Evolutionary conservation across 768 basidiomycete species (phyloP).

Genomic region (Leccinum truebloodii): DNA sequence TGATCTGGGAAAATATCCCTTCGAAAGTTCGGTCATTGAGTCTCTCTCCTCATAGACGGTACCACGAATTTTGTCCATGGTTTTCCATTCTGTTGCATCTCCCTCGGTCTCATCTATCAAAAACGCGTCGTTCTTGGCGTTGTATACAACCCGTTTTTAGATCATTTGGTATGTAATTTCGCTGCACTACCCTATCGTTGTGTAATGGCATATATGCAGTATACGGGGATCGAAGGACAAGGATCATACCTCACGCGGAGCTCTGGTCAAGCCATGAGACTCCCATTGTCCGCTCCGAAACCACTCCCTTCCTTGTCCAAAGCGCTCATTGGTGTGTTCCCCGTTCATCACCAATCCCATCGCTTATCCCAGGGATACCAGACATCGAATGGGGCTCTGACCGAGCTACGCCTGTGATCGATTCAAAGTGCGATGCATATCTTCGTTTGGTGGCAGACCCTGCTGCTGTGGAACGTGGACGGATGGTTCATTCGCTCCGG

Average conservation of each 20-base stretch:
- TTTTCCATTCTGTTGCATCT: slow-evolving; percentile 87
- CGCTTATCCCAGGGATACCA: slow-evolving; percentile 18
- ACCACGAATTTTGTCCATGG: slow-evolving; percentile 87
- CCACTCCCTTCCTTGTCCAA: slow-evolving; percentile 70
- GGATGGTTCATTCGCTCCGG: slow-evolving; percentile 83
- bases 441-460: slow-evolving; percentile 73
- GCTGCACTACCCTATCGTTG: neutral
- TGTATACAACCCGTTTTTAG: slow-evolving; percentile 88
- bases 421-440: slow-evolving; percentile 67
- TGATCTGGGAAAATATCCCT: slow-evolving; percentile 28
- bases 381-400: slow-evolving; percentile 92
- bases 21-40: neutral
- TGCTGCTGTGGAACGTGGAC: slow-evolving; percentile 53
- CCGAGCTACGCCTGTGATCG: slow-evolving; percentile 54
- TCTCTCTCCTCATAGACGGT: slow-evolving; percentile 51
- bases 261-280: slow-evolving; percentile 43
- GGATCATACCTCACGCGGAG: slow-evolving; percentile 73
- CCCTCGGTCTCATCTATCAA: slow-evolving; percentile 83
- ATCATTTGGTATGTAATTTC: slow-evolving; percentile 61
- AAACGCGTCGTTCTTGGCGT: slow-evolving; percentile 83
- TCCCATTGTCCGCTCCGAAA: slow-evolving; percentile 67
- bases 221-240: slow-evolving; percentile 73
- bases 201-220: slow-evolving; percentile 41
- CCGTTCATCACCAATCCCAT: neutral
- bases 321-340: slow-evolving; percentile 59